Percentiles rank a stretch among this genome's conserved stretches.
phyloP scores from a whole-genome alignment of 495 filamentous ascomycete genomes.

The Margaritispora aquatica region DNA sequence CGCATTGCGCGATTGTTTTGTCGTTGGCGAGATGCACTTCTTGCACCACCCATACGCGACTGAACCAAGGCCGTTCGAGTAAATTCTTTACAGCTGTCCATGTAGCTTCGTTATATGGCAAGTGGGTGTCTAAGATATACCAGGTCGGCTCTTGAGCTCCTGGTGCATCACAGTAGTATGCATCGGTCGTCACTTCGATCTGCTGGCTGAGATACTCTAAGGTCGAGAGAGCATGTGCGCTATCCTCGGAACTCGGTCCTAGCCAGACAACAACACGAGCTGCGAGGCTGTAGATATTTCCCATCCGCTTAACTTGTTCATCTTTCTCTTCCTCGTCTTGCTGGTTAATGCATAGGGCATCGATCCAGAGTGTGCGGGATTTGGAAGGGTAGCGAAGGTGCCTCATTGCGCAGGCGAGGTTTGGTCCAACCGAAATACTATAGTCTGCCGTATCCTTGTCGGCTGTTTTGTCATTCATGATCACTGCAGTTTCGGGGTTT shows the following conservation, averaged over 20 bases:
- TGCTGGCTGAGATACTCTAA: not conserved
- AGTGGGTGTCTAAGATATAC: not conserved
- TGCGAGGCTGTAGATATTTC: slow-evolving; percentile 17
- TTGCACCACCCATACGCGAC: slow-evolving; percentile 1
- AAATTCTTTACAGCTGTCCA: not conserved
- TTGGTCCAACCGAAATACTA: not conserved
- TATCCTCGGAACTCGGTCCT: not conserved
- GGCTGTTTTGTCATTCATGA: not conserved
- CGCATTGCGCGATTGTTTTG: not conserved
- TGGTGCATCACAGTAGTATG: not conserved
- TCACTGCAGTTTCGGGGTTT: not conserved
- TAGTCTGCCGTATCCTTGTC: not conserved
- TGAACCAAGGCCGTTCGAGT: not conserved
- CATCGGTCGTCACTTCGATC: not conserved
- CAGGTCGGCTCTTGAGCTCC: not conserved
- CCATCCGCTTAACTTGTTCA: slow-evolving; percentile 21
- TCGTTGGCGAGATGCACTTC: not conserved
- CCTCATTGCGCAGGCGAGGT: not conserved
- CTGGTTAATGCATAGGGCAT: slow-evolving; percentile 25
- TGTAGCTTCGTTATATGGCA: too few relatives aligned
- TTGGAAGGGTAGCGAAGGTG: not conserved
- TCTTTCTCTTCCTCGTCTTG: slow-evolving; percentile 17
- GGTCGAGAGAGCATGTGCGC: not conserved
- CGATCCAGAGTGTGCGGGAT: slow-evolving; percentile 16
- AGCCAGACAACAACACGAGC: not conserved